Base-by-base conservation (phyloP, 1,284 basidiomycete species). In the Termitomyces sp. region DNA sequence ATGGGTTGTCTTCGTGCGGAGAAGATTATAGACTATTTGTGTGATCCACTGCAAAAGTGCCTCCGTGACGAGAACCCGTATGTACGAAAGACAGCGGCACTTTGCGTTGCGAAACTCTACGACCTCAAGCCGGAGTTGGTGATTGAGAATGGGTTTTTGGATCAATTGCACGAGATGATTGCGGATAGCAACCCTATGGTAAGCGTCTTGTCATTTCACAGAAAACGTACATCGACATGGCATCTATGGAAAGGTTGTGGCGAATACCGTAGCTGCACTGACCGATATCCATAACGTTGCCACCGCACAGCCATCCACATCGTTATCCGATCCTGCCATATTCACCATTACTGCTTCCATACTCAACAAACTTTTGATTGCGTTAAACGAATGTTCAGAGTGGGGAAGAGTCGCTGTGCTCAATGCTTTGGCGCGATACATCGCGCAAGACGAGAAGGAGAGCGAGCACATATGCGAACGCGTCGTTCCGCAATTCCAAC, bases 381-480 rank as follows among this genome's bases (percentile, higher is more conserved):
- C 96, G 2, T 79, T 99, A 34, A 98, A 98, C 69, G 97, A 98
- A 73, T 98, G 96, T 69, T 97, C 96, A 0, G 96, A 99, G 75
- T 99, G 96, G 96, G 96, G 96, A 33, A 83, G 96, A 55, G 94
- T 99, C 21, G 92, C 94, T 1, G 88, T 99, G 49, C 74, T 99
- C 52, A 90, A 89, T 57, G 92, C 92, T 0, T 75, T 99, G 41
- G 81, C 92, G 8, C 83, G 92, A 49, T 99, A 98, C 71, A 79
- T 78, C 48, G 83, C 93, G 0, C 75, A 79, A 28, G 95, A 97
- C 65, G 90, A 90, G 57, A 91, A 94, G 71, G 97, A 99, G 74
- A 91, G 90, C 65, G 97, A 99, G 68, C 95, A 98, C 70, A 98
- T 99, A 57, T 98, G 96, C 70, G 96, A 99, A 71, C 86, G 97